Evolutionary conservation across 495 filamentous ascomycete species (phyloP).

Genomic region (Tuber microsphaerosporum): DNA sequence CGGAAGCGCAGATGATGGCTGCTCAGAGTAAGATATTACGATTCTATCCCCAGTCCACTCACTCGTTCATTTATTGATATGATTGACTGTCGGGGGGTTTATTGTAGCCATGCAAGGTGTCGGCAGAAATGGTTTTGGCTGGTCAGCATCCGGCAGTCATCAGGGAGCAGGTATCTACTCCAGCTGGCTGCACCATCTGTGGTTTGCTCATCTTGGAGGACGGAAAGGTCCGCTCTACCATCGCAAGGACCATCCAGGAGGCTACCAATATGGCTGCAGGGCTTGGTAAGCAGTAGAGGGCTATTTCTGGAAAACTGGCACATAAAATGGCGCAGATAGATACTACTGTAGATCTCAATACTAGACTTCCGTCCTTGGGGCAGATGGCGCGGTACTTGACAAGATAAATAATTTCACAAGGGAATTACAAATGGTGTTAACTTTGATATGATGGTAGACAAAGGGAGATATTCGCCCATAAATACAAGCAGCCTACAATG

Average conservation of each 20-base stretch:
- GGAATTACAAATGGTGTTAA: not conserved
- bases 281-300: constrained; percentile 51
- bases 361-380: not conserved
- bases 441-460: not conserved
- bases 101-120: constrained; percentile 54
- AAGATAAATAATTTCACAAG: not conserved
- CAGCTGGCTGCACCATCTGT: constrained; percentile 73
- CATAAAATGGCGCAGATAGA: not conserved
- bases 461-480: not conserved
- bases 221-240: constrained; percentile 60
- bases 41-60: not conserved
- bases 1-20: constrained; percentile 71
- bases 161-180: constrained; percentile 70
- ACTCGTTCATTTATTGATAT: not conserved
- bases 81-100: constrained; percentile 2
- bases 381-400: not conserved
- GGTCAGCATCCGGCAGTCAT: constrained; percentile 72
- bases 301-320: not conserved
- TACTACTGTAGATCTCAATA: not conserved
- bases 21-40: constrained; percentile 57
- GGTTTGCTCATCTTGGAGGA: constrained; percentile 72
- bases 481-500: not conserved
- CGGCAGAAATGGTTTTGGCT: constrained; percentile 58
- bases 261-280: constrained; percentile 69
- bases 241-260: constrained; percentile 67